A percentile compares a stretch with the other conserved stretches of the same genome.
These are phyloP conservation scores for Phaseolus lunatus DNA, from an alignment of 306 rosid species.

Conservation along the genomic window DNA sequence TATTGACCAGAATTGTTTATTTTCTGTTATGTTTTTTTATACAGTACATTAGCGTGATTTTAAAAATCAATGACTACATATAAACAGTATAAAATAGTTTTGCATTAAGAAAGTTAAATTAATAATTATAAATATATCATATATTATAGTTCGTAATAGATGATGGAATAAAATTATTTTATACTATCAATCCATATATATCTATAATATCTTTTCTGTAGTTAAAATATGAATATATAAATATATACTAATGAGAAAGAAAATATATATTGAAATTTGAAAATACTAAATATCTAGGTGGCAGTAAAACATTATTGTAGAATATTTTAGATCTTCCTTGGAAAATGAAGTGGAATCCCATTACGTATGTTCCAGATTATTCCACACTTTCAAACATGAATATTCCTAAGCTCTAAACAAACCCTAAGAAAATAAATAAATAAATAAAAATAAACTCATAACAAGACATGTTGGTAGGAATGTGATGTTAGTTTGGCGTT, in stretches of 20 bases:
- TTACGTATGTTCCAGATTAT: neutral
- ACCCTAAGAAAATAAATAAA: neutral
- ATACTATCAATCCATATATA: no score
- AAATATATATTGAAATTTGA: neutral
- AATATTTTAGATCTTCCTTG: neutral
- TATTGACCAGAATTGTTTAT: no score
- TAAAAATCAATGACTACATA: no score
- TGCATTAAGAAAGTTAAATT: no score
- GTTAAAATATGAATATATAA: no score
- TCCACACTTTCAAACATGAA: neutral
- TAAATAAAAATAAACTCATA: neutral
- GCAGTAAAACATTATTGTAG: neutral
- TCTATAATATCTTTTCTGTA: no score
- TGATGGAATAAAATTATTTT: no score
- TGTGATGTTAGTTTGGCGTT: neutral
- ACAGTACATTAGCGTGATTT: no score
- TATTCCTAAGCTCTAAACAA: neutral
- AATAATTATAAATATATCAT: no score
- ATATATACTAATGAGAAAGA: neutral
- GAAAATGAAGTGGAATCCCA: conserved; percentile 3
- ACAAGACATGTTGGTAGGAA: neutral
- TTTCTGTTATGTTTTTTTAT: no score
- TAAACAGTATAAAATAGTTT: no score
- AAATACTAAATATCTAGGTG: neutral
- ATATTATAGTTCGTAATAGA: no score